A percentile compares a stretch with the other conserved stretches of the same genome.
phyloP scores from a whole-genome alignment of 2,329 filamentous ascomycete species.

The Chaetomiaceae sp. region DNA sequence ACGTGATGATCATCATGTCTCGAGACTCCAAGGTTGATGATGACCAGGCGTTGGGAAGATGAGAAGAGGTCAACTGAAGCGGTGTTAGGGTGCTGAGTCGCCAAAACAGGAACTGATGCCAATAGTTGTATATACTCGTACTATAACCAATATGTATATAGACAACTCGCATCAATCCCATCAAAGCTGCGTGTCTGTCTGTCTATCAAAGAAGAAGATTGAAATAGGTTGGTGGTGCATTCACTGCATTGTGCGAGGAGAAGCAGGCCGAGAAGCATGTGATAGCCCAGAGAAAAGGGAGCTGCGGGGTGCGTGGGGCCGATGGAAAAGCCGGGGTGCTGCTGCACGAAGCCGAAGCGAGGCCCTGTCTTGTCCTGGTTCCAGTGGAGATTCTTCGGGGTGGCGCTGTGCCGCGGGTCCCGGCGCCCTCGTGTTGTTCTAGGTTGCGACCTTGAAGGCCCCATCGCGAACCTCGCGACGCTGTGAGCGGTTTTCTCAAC shows the following conservation, averaged over 20 bases:
- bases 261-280: slow-evolving; percentile 19
- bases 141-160: no score
- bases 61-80: no score
- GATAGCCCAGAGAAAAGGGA: slow-evolving; percentile 19
- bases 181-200: no score
- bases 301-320: slow-evolving; percentile 11
- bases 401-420: background rate
- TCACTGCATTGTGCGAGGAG: slow-evolving; percentile 1
- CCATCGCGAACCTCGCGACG: background rate
- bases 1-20: no score
- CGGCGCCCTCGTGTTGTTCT: background rate
- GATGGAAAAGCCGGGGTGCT: slow-evolving; percentile 10
- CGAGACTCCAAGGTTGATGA: no score
- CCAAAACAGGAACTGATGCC: no score
- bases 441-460: background rate
- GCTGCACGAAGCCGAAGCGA: background rate
- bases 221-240: no score
- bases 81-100: no score
- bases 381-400: background rate
- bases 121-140: no score
- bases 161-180: no score
- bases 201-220: no score
- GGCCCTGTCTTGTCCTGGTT: background rate
- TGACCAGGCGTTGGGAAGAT: no score
- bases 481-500: background rate